Conservation (phyloP, 768 basidiomycete genomes). For the Pisolithus sp. region DNA sequence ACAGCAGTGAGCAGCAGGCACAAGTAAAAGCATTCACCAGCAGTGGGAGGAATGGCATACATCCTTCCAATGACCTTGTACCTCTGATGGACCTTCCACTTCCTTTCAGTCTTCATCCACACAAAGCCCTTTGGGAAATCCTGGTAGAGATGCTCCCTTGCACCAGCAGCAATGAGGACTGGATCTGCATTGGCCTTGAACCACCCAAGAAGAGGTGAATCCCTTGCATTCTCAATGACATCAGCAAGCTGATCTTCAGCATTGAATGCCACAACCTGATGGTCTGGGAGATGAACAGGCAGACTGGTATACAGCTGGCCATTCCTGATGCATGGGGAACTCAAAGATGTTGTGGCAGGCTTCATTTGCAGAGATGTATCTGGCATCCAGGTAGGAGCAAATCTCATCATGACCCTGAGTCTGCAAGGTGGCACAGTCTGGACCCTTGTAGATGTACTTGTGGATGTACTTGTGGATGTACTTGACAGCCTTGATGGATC, state of each 20-base stretch:
- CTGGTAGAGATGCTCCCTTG: conserved; percentile 23
- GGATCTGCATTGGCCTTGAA: conserved; percentile 25
- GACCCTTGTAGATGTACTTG: conserved; percentile 48
- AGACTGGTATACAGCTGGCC: conserved; percentile 35
- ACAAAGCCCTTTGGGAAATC: conserved; percentile 29
- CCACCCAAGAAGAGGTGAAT: conserved; percentile 25
- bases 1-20: conserved; percentile 33
- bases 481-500: conserved; percentile 32
- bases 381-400: conserved; percentile 27
- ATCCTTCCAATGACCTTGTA: conserved; percentile 27
- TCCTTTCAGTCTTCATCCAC: conserved; percentile 13
- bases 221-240: conserved; percentile 12
- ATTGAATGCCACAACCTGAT: conserved; percentile 33
- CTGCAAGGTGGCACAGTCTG: conserved; percentile 34
- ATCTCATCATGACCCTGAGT: conserved; percentile 30
- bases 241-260: conserved; percentile 23
- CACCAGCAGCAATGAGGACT: conserved; percentile 1
- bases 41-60: conserved; percentile 18
- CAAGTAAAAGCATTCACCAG: conserved; percentile 37
- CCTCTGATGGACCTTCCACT: conserved; percentile 14
- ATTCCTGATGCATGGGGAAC: conserved; percentile 25
- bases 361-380: conserved; percentile 35
- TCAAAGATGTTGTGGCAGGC: conserved; percentile 31
- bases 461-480: conserved; percentile 29
- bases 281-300: conserved; percentile 35